Percentiles rank a stretch among this genome's conserved stretches.
phyloP scores from a whole-genome alignment of 108 stramenopile genomes.

The Licmophora abbreviata region DNA sequence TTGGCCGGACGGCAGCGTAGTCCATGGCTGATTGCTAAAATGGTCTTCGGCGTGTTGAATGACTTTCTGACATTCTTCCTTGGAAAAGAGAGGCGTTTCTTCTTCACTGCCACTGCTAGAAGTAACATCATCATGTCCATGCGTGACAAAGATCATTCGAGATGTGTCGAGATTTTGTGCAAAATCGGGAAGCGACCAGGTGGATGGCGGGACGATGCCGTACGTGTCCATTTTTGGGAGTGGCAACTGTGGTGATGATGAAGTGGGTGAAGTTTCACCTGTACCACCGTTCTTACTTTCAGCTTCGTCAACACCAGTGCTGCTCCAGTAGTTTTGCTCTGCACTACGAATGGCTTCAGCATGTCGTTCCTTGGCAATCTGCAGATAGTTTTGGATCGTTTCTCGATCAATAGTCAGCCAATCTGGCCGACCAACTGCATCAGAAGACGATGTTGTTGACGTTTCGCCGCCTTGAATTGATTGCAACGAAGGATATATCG shows the following conservation, averaged over 20 bases:
- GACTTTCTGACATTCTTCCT: conserved; percentile 31
- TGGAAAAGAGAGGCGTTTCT: conserved; percentile 28
- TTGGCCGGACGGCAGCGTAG: conserved; percentile 25
- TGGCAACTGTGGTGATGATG: not conserved
- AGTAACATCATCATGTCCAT: too few relatives aligned
- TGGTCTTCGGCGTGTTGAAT: conserved; percentile 29
- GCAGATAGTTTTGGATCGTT: conserved; percentile 10
- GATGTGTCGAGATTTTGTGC: conserved; percentile 17
- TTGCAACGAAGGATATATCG: too few relatives aligned
- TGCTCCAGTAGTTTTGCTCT: conserved; percentile 12
- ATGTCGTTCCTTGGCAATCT: conserved; percentile 16
- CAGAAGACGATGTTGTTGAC: too few relatives aligned
- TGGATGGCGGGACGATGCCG: not conserved
- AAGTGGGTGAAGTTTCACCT: not conserved
- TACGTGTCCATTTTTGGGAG: conserved; percentile 1
- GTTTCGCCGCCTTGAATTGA: too few relatives aligned
- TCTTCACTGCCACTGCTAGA: not conserved
- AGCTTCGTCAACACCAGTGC: not conserved
- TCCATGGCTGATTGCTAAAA: conserved; percentile 26
- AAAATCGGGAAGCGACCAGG: conserved; percentile 36
- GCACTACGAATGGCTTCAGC: conserved; percentile 14
- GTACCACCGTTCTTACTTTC: not conserved
- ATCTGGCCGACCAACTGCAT: too few relatives aligned
- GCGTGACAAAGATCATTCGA: conserved; percentile 22
- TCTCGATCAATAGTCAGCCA: conserved; percentile 16